A percentile compares a stretch with the other conserved stretches of the same genome.
Evolutionary conservation across 352 stramenopile species (phyloP).

Genomic region (Phytophthora sansomeana): DNA sequence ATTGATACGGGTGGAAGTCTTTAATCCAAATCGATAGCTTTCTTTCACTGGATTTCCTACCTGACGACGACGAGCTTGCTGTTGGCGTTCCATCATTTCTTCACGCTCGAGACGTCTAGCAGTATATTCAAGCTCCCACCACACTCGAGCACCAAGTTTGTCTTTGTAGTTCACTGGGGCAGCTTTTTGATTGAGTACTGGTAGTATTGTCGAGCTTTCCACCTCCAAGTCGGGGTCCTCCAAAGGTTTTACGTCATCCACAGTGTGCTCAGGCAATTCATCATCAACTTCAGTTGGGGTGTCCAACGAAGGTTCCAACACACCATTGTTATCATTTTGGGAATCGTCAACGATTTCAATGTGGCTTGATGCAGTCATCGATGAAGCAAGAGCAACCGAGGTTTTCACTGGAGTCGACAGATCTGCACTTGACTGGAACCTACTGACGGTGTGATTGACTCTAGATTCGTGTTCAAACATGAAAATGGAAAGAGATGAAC

Average conservation of each 20-base stretch:
- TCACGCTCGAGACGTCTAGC: slow-evolving; percentile 43
- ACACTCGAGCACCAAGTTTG: slow-evolving; percentile 67
- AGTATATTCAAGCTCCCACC: slow-evolving; percentile 75
- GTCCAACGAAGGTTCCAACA: neutral
- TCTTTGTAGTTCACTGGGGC: slow-evolving; percentile 33
- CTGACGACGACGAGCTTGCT: slow-evolving; percentile 4
- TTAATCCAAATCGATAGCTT: neutral
- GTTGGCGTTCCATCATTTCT: slow-evolving; percentile 18
- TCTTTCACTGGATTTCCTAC: neutral
- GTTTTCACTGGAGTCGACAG: neutral
- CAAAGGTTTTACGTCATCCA: slow-evolving; percentile 2
- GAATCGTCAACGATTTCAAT: neutral
- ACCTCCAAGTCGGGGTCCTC: neutral
- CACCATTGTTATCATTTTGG: neutral
- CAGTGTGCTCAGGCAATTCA: neutral
- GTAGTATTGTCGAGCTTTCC: neutral
- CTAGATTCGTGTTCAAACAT: neutral
- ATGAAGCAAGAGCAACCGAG: neutral
- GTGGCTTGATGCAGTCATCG: neutral
- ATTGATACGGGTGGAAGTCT: neutral
- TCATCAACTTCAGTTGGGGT: neutral
- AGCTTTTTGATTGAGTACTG: slow-evolving; percentile 4
- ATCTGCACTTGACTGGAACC: neutral
- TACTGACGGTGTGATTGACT: neutral
- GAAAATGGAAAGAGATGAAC: neutral